A percentile compares a stretch with the other conserved stretches of the same genome.
phyloP scores from a whole-genome alignment of 1,139 yeast species.

The Geotrichum klebahnii region DNA sequence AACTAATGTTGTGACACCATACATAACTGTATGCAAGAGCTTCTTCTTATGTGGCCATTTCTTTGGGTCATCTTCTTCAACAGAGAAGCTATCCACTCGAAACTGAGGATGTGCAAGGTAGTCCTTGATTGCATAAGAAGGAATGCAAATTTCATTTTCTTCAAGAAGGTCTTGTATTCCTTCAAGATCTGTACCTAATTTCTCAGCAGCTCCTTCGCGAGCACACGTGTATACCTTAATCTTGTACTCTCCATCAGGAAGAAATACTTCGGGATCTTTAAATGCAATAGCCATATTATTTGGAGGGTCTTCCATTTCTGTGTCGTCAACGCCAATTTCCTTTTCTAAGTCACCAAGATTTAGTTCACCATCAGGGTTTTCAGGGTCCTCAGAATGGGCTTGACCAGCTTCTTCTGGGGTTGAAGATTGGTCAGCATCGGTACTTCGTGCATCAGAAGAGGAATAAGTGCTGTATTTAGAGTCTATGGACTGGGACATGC shows the following conservation, averaged over 20 bases:
- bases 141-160: neutral
- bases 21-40: conserved; percentile 41
- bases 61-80: conserved; percentile 26
- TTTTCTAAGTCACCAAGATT: no score
- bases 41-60: conserved; percentile 41
- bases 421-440: no score
- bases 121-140: neutral
- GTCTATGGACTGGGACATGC: no score
- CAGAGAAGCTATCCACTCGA: neutral
- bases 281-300: neutral
- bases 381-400: no score
- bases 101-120: neutral
- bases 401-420: no score
- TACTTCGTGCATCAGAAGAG: no score
- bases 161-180: neutral
- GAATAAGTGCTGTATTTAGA: no score
- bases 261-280: neutral
- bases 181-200: neutral
- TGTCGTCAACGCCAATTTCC: neutral
- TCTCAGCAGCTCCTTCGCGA: neutral
- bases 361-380: no score
- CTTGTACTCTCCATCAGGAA: neutral
- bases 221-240: neutral
- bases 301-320: neutral
- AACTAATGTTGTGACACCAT: conserved; percentile 44